Evolutionary conservation across 495 filamentous ascomycete genomes (phyloP).

Genomic region (Penicillium subrubescens): DNA sequence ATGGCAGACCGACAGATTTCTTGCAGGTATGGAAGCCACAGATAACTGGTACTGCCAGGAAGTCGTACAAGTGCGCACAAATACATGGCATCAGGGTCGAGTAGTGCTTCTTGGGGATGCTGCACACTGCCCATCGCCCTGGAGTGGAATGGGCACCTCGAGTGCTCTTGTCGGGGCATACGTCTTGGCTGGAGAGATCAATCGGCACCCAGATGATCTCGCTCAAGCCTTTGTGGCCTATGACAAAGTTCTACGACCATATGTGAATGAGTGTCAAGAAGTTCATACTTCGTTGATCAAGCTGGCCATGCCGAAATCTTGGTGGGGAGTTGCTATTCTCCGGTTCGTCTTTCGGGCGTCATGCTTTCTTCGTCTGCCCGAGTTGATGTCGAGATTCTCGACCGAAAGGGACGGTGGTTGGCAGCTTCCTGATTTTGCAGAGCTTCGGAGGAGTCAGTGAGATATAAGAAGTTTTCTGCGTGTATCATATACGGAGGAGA

Average conservation of each 20-base stretch:
- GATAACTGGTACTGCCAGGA: slow-evolving; percentile 54
- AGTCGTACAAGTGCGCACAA: slow-evolving; percentile 41
- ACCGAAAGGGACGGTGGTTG: slow-evolving; percentile 26
- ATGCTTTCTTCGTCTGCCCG: slow-evolving; percentile 29
- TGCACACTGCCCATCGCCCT: slow-evolving; percentile 50
- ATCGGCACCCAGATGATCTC: slow-evolving; percentile 21
- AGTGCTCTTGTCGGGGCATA: slow-evolving; percentile 52
- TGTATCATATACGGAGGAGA: background rate
- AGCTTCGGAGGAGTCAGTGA: background rate
- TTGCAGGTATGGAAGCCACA: slow-evolving; percentile 43
- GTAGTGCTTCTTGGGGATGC: slow-evolving; percentile 59
- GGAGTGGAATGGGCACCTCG: slow-evolving; percentile 54
- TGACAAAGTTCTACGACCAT: slow-evolving; percentile 29
- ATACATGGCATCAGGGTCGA: slow-evolving; percentile 49
- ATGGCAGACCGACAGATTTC: slow-evolving; percentile 44
- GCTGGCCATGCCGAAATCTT: slow-evolving; percentile 20
- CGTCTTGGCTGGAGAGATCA: slow-evolving; percentile 56
- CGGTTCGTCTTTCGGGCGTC: slow-evolving; percentile 20
- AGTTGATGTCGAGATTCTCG: slow-evolving; percentile 22
- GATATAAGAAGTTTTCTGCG: too few species aligned
- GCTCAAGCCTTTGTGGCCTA: slow-evolving; percentile 30
- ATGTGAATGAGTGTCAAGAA: slow-evolving; percentile 33
- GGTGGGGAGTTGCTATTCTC: slow-evolving; percentile 29
- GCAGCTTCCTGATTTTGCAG: slow-evolving; percentile 32
- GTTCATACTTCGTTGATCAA: slow-evolving; percentile 19